phyloP scores from a whole-genome alignment of 2,329 filamentous ascomycete genomes.

The Clarireedia monteithiana region DNA sequence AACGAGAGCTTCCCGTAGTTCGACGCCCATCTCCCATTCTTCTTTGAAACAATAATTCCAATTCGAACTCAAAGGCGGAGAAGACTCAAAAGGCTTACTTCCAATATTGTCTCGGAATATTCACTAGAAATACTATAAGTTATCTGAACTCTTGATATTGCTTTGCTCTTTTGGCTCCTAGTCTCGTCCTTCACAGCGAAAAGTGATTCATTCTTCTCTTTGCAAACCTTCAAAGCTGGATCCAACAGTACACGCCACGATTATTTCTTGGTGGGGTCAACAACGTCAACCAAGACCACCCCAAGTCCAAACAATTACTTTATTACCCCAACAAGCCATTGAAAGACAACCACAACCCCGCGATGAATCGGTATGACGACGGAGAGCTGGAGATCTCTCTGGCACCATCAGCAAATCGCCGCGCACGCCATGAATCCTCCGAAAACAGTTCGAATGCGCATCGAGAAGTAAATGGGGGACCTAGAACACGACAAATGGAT shows the following conservation, averaged over 20 bases:
- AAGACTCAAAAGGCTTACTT: not conserved
- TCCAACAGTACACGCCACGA: not conserved
- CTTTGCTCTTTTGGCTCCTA: not conserved
- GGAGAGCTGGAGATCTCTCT: conserved; percentile 77
- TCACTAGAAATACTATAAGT: not conserved
- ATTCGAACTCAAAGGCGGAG: too few species aligned
- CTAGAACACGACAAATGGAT: conserved; percentile 15
- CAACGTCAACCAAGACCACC: conserved; percentile 2
- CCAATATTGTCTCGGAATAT: not conserved
- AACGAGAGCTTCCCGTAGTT: not conserved
- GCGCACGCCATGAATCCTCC: conserved; percentile 32
- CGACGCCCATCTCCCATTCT: too few species aligned
- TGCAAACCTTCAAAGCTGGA: not conserved
- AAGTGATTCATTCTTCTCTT: not conserved
- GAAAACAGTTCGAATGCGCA: conserved; percentile 24
- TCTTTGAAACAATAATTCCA: too few species aligned
- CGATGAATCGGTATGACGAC: conserved; percentile 51
- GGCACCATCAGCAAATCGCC: conserved; percentile 55
- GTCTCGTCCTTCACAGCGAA: not conserved
- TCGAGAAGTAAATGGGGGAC: conserved; percentile 18
- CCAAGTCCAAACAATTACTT: not conserved
- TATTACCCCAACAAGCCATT: not conserved
- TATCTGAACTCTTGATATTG: not conserved
- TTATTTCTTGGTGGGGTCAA: conserved; percentile 4
- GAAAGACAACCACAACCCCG: not conserved